Evolutionary conservation across 768 basidiomycete genomes (phyloP).

Genomic region (Sistotremastrum suecicum): DNA sequence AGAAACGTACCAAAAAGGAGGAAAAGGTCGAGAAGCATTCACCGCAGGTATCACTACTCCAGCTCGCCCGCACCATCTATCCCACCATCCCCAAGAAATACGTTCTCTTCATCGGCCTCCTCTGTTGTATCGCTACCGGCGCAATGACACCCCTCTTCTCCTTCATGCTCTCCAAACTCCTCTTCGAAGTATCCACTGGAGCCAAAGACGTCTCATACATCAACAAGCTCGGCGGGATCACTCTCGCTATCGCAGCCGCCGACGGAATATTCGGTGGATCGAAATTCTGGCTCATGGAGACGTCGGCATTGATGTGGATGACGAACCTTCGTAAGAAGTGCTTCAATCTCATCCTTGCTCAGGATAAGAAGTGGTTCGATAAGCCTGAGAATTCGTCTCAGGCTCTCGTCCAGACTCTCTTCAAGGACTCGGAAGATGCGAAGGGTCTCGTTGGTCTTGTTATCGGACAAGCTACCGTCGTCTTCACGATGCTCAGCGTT

Average conservation of each 20-base stretch:
- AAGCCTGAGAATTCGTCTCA: constrained; percentile 40
- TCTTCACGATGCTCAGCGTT: constrained; percentile 64
- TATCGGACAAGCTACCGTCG: constrained; percentile 57
- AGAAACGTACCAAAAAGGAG: constrained; percentile 7
- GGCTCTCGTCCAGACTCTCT: constrained; percentile 54
- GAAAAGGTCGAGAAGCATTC: constrained; percentile 12
- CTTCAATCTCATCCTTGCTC: constrained; percentile 46
- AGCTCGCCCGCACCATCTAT: constrained; percentile 40
- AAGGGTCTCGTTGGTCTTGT: constrained; percentile 60
- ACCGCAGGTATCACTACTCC: constrained; percentile 24
- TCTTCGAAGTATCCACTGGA: constrained; percentile 61
- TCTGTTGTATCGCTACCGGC: constrained; percentile 59
- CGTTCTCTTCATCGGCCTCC: constrained; percentile 53
- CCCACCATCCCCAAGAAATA: constrained; percentile 66
- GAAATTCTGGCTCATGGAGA: constrained; percentile 76
- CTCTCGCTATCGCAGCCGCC: constrained; percentile 56
- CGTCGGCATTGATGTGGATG: constrained; percentile 61
- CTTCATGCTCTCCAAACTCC: constrained; percentile 67
- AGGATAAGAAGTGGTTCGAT: constrained; percentile 88
- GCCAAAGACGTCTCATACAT: constrained; percentile 47
- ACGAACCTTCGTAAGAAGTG: constrained; percentile 42
- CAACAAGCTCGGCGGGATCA: constrained; percentile 57
- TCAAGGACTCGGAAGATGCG: constrained; percentile 88
- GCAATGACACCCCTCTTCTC: constrained; percentile 89
- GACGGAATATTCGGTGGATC: constrained; percentile 65